These are phyloP conservation scores for Phytophthora boehmeriae DNA, from an alignment of 352 stramenopile genomes.

Conservation along the genomic window DNA sequence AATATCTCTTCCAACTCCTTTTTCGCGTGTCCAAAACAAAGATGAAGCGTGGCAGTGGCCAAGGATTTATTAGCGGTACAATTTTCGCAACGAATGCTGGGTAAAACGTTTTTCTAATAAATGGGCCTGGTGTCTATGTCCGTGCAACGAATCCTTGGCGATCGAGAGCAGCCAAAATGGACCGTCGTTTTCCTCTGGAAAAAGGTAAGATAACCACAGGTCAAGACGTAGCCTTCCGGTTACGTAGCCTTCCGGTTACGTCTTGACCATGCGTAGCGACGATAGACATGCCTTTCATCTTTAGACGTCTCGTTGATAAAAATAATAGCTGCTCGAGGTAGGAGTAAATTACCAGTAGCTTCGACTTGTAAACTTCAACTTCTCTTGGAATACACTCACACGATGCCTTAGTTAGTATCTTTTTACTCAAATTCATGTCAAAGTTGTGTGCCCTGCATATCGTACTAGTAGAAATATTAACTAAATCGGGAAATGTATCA, in stretches of 20 bases:
- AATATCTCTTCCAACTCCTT: no score
- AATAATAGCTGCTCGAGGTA: neutral
- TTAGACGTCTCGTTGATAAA: conserved; percentile 1
- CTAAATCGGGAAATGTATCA: neutral
- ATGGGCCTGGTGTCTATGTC: neutral
- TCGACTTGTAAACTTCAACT: neutral
- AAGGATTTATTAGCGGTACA: neutral
- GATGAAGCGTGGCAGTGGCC: neutral
- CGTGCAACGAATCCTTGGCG: neutral
- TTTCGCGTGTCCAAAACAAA: neutral
- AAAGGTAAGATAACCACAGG: neutral
- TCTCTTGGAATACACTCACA: neutral
- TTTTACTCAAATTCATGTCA: neutral
- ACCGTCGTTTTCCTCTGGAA: neutral
- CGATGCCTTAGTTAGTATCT: neutral
- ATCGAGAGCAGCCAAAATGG: neutral
- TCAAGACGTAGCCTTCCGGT: no score
- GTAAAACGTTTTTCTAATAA: neutral
- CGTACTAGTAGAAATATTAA: neutral
- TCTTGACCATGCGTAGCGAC: neutral
- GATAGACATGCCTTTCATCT: neutral
- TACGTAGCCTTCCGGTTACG: neutral
- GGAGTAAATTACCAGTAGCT: neutral
- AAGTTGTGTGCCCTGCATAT: neutral
- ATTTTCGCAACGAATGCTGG: neutral